Percentiles rank a stretch among this genome's conserved stretches.
These are phyloP conservation scores for Trichosporon sp. DNA, from an alignment of 1,284 basidiomycete genomes.

Conservation along the genomic window DNA sequence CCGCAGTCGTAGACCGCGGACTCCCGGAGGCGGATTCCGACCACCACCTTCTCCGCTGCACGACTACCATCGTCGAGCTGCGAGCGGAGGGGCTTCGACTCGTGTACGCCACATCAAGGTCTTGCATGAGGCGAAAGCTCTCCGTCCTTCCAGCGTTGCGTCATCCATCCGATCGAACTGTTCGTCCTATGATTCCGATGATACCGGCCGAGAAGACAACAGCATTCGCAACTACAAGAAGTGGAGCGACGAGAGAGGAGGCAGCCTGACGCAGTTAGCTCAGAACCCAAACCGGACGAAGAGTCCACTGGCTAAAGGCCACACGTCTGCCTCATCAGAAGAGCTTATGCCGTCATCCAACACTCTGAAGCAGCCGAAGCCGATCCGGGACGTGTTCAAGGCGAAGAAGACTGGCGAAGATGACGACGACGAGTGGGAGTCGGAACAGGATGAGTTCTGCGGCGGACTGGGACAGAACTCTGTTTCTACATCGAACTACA, in stretches of 20 bases:
- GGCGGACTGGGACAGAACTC: slow-evolving; percentile 47
- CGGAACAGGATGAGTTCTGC: slow-evolving; percentile 41
- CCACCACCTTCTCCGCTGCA: slow-evolving; percentile 36
- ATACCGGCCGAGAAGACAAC: slow-evolving; percentile 20
- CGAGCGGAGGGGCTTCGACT: slow-evolving; percentile 34
- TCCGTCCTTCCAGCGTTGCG: slow-evolving; percentile 33
- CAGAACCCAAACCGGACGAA: not conserved
- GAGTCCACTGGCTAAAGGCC: not conserved
- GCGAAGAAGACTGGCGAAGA: slow-evolving; percentile 20
- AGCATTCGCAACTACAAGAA: not conserved
- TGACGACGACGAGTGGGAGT: slow-evolving; percentile 48
- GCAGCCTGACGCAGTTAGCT: not conserved
- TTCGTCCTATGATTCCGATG: slow-evolving; percentile 31
- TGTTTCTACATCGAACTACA: not conserved
- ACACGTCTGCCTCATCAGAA: not conserved
- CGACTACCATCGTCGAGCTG: slow-evolving; percentile 39
- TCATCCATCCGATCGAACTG: slow-evolving; percentile 34
- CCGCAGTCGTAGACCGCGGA: slow-evolving; percentile 32
- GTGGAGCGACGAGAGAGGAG: slow-evolving; percentile 5
- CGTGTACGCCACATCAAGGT: slow-evolving; percentile 39
- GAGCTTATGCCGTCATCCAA: not conserved
- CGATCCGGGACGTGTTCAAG: slow-evolving; percentile 50
- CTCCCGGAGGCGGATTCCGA: slow-evolving; percentile 18
- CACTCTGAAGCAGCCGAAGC: slow-evolving; percentile 14
- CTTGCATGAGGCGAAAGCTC: slow-evolving; percentile 35